Conservation (phyloP, 495 filamentous ascomycete species). For the Xylaria longipes region DNA sequence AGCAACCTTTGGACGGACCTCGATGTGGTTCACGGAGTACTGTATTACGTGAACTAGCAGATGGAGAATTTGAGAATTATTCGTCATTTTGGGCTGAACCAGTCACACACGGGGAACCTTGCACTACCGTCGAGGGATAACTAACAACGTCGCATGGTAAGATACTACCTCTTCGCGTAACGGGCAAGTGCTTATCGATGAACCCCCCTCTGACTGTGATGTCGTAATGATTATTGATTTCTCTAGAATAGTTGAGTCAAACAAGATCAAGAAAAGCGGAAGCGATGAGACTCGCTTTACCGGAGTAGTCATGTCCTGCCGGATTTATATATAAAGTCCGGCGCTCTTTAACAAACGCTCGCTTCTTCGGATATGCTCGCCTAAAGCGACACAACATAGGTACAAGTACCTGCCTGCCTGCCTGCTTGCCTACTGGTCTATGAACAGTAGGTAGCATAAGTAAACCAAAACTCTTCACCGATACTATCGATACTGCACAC, state of each 20-base stretch:
- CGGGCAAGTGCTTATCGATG: neutral
- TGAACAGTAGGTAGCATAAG: too few species aligned
- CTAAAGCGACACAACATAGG: neutral
- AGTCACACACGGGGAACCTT: neutral
- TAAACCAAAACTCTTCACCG: neutral
- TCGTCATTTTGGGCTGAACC: neutral
- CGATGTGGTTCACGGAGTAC: neutral
- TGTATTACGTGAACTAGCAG: neutral
- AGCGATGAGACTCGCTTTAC: neutral
- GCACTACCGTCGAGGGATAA: neutral
- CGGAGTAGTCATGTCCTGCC: neutral
- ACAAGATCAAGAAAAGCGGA: neutral
- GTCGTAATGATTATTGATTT: neutral
- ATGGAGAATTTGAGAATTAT: neutral
- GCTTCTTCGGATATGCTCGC: neutral
- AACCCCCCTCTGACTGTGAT: neutral
- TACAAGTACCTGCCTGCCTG: too few species aligned
- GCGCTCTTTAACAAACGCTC: neutral
- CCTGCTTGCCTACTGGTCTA: too few species aligned
- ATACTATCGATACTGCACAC: neutral
- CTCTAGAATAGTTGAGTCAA: neutral
- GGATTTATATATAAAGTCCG: constrained; percentile 1
- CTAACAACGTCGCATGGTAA: neutral
- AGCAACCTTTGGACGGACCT: neutral
- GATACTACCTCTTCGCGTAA: neutral